Conservation (phyloP, 352 stramenopile genomes). For the Phytophthora sojae region DNA sequence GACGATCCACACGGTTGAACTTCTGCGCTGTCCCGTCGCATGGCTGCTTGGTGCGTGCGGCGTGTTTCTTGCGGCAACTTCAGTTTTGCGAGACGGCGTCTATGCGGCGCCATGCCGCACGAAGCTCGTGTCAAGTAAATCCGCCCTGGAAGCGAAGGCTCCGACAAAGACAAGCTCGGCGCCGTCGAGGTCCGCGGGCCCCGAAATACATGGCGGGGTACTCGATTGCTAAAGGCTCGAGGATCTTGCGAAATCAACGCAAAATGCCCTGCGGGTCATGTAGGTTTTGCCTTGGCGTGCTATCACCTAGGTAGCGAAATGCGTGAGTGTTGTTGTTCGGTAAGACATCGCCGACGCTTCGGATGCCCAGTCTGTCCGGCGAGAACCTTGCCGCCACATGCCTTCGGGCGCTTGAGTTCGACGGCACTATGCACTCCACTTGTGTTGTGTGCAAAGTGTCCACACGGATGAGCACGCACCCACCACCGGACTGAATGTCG, state of each 20-base stretch:
- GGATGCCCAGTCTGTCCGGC: neutral
- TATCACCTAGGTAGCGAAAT: neutral
- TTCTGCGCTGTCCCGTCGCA: constrained; percentile 13
- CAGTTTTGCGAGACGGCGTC: constrained; percentile 10
- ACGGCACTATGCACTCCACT: constrained; percentile 16
- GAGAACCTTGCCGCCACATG: neutral
- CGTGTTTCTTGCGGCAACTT: constrained; percentile 13
- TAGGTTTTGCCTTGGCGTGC: neutral
- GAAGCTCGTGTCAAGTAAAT: no score
- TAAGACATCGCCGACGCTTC: neutral
- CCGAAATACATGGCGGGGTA: neutral
- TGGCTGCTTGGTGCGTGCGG: constrained; percentile 17
- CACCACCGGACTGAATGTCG: constrained; percentile 17
- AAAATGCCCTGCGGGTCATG: constrained; percentile 17
- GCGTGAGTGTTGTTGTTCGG: neutral
- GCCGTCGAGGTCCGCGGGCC: constrained; percentile 7
- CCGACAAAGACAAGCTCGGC: constrained; percentile 13
- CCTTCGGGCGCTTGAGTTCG: constrained; percentile 2
- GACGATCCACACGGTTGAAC: constrained; percentile 11
- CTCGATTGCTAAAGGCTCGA: constrained; percentile 16
- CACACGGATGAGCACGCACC: constrained; percentile 15
- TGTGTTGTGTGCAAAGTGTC: constrained; percentile 8
- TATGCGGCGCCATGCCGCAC: neutral
- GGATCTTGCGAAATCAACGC: neutral
- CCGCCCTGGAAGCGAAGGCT: neutral